Evolutionary conservation across 805 yeast genomes (phyloP), one percentile per base, ranked within the genome.

Genomic region (Barnettozyma vustinii): DNA sequence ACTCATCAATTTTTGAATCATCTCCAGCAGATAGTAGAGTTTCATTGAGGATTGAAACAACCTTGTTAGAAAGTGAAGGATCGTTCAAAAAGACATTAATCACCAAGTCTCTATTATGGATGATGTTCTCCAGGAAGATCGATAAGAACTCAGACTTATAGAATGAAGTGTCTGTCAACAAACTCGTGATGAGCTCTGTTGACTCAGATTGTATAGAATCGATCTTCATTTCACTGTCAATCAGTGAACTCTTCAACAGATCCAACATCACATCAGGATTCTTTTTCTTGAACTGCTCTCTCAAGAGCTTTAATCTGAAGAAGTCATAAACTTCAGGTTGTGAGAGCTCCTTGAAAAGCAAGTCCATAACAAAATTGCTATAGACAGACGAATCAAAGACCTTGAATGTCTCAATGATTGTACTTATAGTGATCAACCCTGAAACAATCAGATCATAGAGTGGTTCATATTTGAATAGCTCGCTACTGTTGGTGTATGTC

Each of bases 401-500:
- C 45, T 61, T 41, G 40, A 66, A 60, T 5, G 72, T 55, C 15
- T 67, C 69, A 6, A 69, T 60, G 1, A 73, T 54, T 1, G 64
- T 53, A 15, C 66, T 59, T 4, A 76, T 42, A 2, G 60, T 54
- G 2, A 72, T 52, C 37, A 75, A 62, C 18, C 68, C 72, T 46
- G 71, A 66, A 12, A 68, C 49, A 1, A 75, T 56, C 40, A 76
- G 50, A 26, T 63, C 68, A n/a, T 67, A 48, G 7, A 74, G 53
- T 12, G 75, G 61, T 37, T 64, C 71, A 41, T 66, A 53, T 46
- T 70, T 66, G 21, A 63, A 52, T 2, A 68, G 64, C 48, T 67
- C 70, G 40, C 69, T 71, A 5, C 53, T 45, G 25, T 53, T 53
- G 45, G 44, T 51, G 51, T 44, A 62, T 20, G 60, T 60, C 57